These are phyloP conservation scores for Thelonectria rubi DNA, from an alignment of 2,329 filamentous ascomycete genomes.

Conservation along the genomic window DNA sequence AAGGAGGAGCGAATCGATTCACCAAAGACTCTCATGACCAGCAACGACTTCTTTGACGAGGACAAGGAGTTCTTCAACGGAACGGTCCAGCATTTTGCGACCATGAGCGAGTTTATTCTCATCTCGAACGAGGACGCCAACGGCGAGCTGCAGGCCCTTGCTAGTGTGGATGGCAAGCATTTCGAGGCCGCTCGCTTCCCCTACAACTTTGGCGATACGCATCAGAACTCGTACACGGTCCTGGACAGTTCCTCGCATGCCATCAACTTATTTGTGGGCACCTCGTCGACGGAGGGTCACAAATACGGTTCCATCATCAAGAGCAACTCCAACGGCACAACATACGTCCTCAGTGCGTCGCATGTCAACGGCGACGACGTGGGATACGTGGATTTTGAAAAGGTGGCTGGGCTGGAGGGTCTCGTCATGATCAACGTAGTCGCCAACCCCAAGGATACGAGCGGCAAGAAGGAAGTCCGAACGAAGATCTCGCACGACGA, in stretches of 20 bases:
- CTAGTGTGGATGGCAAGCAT: conserved; percentile 83
- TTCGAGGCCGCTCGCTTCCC: conserved; percentile 91
- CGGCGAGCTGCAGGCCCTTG: conserved; percentile 76
- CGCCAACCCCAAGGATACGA: conserved; percentile 74
- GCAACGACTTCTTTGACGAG: conserved; percentile 78
- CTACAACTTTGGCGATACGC: conserved; percentile 79
- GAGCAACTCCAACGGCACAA: conserved; percentile 98
- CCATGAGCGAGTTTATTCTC: conserved; percentile 96
- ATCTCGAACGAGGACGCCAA: conserved; percentile 74
- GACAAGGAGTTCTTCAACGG: conserved; percentile 63
- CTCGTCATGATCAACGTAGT: conserved; percentile 89
- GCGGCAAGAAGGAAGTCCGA: conserved; percentile 85
- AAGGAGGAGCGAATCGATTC: conserved; percentile 69
- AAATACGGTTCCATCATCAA: conserved; percentile 91
- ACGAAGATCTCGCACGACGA: conserved; percentile 97
- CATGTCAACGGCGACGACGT: conserved; percentile 81
- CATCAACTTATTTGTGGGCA: conserved; percentile 91
- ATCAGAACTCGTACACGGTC: conserved; percentile 88
- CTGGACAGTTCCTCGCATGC: conserved; percentile 95
- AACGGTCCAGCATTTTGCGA: conserved; percentile 82
- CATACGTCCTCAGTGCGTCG: conserved; percentile 84
- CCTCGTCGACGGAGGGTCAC: conserved; percentile 69
- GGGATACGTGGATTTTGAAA: conserved; percentile 95
- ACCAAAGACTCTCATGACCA: conserved; percentile 76
- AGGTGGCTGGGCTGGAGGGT: conserved; percentile 90